Base-by-base conservation (phyloP, 2,329 filamentous ascomycete genomes). In the Claviceps pazoutovae region DNA sequence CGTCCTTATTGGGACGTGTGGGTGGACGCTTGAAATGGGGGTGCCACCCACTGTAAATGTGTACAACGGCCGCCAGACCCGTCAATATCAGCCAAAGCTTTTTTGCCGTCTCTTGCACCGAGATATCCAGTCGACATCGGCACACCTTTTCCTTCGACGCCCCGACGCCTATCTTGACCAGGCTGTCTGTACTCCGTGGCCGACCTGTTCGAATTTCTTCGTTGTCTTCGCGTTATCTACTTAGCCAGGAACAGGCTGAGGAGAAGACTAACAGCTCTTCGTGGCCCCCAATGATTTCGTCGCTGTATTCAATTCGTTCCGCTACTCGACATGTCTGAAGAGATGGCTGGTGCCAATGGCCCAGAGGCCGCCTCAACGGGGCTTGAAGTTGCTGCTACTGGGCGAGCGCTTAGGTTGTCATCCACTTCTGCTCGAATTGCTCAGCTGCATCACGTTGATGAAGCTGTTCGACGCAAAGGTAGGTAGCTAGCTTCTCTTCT, bases 361-460 rank as follows among this genome's bases (percentile, higher is more conserved):
- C 70, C 72, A 52, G 60, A 58, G 57, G 48, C 56, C 48, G 59
- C 65, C 56, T 61, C 66, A 58, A 34, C 43, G 36, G 62, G 62
- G 58, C 65, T 82, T 56, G 75, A 83, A 65, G 66, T 79, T 58
- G 65, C 65, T 51, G 67, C 71, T 54, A 70, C 70, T 51, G 74
- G 71, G 60, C 66, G 69, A 48, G 75, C 74, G 49, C 66, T 85
- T 54, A 71, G 73, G 49, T 82, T 80, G 43, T 83, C 83, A 46
- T 85, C 82, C 7, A 84, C 81, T 14, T 67, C 69, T 37, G 60
- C 66, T 19, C 75, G 83, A 47, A 75, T 78, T 57, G 63, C 72
- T 50, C 73, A 76, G 59, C 66, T 86, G 54, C 74, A 74, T 54
- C 59, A 61, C 41, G 67, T 86, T 45, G 74, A 81, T 56, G 80